Conservation (phyloP, 129 eudicot genomes). For the Cynara cardunculus region DNA sequence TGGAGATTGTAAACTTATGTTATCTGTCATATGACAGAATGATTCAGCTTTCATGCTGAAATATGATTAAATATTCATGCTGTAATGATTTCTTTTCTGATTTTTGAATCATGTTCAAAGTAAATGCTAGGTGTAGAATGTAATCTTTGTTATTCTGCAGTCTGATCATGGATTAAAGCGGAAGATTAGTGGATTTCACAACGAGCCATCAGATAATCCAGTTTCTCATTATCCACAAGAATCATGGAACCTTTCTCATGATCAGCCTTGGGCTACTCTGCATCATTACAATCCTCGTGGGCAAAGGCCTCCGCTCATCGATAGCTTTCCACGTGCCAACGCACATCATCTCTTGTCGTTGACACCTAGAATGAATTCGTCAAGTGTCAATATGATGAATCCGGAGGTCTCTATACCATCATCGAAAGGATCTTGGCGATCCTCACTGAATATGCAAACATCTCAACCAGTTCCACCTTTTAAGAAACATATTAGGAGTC, state of each 20-base stretch:
- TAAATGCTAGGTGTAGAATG: background rate
- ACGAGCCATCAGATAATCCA: slow-evolving; percentile 37
- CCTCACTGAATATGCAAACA: slow-evolving; percentile 36
- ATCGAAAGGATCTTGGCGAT: slow-evolving; percentile 50
- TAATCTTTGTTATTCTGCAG: slow-evolving; percentile 38
- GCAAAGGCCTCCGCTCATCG: slow-evolving; percentile 36
- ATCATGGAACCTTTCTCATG: slow-evolving; percentile 34
- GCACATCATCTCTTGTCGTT: slow-evolving; percentile 30
- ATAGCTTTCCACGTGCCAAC: slow-evolving; percentile 31
- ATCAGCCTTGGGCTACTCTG: slow-evolving; percentile 38
- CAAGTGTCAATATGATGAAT: slow-evolving; percentile 14
- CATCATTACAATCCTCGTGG: slow-evolving; percentile 39
- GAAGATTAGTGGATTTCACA: slow-evolving; percentile 39
- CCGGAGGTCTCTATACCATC: slow-evolving; percentile 28
- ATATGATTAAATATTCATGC: background rate
- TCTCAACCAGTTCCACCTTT: slow-evolving; percentile 39
- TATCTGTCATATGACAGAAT: background rate
- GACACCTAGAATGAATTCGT: slow-evolving; percentile 11
- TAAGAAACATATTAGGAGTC: slow-evolving; percentile 37
- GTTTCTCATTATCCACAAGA: slow-evolving; percentile 47
- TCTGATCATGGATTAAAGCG: slow-evolving; percentile 44
- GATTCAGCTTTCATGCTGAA: background rate
- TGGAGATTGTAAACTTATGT: background rate
- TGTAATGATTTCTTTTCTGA: background rate
- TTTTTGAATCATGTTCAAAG: slow-evolving; percentile 3